These are phyloP conservation scores for Helianthus tuberosus DNA, from an alignment of 129 eudicot genomes.

Conservation along the genomic window DNA sequence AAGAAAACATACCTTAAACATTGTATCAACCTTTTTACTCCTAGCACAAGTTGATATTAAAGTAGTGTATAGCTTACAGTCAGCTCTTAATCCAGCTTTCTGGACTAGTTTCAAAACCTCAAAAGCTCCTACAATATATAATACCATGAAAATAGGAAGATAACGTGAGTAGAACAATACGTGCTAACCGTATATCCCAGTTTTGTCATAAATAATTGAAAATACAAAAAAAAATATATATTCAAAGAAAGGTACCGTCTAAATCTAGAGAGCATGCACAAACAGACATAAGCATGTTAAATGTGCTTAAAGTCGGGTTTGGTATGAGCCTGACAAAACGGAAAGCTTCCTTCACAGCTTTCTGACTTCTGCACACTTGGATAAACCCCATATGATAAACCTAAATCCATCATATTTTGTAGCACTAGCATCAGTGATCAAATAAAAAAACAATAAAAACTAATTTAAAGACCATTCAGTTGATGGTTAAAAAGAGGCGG, in stretches of 20 bases:
- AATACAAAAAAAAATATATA: background rate
- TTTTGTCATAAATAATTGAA: background rate
- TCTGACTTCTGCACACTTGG: constrained; percentile 65
- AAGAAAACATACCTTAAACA: constrained; percentile 75
- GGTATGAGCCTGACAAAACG: constrained; percentile 79
- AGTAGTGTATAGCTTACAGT: constrained; percentile 94
- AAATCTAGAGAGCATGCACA: constrained; percentile 79
- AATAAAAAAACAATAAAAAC: constrained; percentile 1
- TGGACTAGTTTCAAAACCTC: constrained; percentile 70
- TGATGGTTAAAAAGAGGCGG: constrained; percentile 28
- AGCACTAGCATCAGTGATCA: constrained; percentile 19
- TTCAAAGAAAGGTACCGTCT: constrained; percentile 52
- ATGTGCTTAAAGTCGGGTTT: constrained; percentile 89
- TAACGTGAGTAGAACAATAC: constrained; percentile 2
- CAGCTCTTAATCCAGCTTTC: constrained; percentile 78
- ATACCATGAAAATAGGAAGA: constrained; percentile 2
- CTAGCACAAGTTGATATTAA: constrained; percentile 93
- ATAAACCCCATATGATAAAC: constrained; percentile 82
- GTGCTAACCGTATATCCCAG: constrained; percentile 2
- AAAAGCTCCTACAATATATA: constrained; percentile 72
- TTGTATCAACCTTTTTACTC: constrained; percentile 90
- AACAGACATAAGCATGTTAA: constrained; percentile 93
- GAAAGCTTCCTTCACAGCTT: constrained; percentile 89
- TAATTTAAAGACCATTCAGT: constrained; percentile 1
- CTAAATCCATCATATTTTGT: constrained; percentile 47